Evolutionary conservation across 2,329 filamentous ascomycete genomes (phyloP).

Genomic region (Verticillium albo-atrum): DNA sequence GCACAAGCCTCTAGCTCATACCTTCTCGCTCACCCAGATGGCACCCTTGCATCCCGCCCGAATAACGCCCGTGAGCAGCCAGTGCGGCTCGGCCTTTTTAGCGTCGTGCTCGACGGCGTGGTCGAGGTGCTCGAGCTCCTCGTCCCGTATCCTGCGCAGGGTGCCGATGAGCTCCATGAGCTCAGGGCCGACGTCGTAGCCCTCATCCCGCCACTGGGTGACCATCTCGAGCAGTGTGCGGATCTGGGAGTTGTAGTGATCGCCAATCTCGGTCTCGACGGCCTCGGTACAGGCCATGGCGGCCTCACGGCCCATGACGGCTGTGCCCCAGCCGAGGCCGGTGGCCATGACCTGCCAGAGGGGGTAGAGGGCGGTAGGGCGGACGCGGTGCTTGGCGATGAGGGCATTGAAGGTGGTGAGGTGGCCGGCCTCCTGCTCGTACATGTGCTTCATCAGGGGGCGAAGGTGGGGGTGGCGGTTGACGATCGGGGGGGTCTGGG

Average conservation of each 20-base stretch:
- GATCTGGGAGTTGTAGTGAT: slow-evolving; percentile 93
- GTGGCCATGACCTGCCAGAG: slow-evolving; percentile 80
- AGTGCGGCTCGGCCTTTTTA: slow-evolving; percentile 84
- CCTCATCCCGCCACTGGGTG: slow-evolving; percentile 66
- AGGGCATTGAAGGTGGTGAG: slow-evolving; percentile 80
- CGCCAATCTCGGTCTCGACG: slow-evolving; percentile 95
- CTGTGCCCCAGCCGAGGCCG: slow-evolving; percentile 83
- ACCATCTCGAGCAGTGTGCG: slow-evolving; percentile 77
- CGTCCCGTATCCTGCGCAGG: slow-evolving; percentile 81
- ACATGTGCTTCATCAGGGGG: slow-evolving; percentile 95
- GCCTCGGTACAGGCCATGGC: slow-evolving; percentile 99
- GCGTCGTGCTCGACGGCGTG: slow-evolving; percentile 92
- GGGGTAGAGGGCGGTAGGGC: slow-evolving; percentile 89
- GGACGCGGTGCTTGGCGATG: slow-evolving; percentile 79
- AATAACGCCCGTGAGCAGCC: slow-evolving; percentile 82
- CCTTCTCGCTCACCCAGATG: slow-evolving; percentile 83
- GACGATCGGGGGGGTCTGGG: slow-evolving; percentile 79
- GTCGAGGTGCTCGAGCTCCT: slow-evolving; percentile 95
- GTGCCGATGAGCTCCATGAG: slow-evolving; percentile 67
- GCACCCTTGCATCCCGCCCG: slow-evolving; percentile 85
- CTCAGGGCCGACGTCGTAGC: slow-evolving; percentile 78
- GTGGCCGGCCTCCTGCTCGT: slow-evolving; percentile 90
- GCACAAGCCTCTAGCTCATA: slow-evolving; percentile 34
- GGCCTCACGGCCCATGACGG: slow-evolving; percentile 82
- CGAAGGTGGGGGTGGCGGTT: slow-evolving; percentile 81